phyloP scores from a whole-genome alignment of 352 stramenopile species.

The Phytophthora pluvialis region DNA sequence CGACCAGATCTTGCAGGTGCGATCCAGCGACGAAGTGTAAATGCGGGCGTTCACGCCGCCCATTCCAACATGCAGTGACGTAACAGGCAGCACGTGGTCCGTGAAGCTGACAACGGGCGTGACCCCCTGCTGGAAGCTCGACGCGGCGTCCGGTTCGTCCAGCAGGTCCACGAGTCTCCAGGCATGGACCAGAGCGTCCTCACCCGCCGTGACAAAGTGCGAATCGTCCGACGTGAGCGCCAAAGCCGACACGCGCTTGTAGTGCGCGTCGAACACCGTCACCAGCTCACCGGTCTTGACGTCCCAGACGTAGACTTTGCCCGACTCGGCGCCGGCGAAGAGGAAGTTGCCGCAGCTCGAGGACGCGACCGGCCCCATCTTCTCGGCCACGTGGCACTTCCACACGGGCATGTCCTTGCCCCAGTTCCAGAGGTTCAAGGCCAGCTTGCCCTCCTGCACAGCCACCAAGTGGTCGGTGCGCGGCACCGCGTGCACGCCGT shows the following conservation, averaged over 20 bases:
- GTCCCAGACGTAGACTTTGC: slow-evolving; percentile 89
- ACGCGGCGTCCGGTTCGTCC: slow-evolving; percentile 60
- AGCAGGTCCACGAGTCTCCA: slow-evolving; percentile 80
- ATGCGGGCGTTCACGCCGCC: slow-evolving; percentile 73
- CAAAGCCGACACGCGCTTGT: slow-evolving; percentile 82
- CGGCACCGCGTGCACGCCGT: slow-evolving; percentile 60
- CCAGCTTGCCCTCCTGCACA: slow-evolving; percentile 73
- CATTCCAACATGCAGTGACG: slow-evolving; percentile 68
- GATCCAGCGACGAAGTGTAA: slow-evolving; percentile 80
- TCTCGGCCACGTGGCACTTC: slow-evolving; percentile 83
- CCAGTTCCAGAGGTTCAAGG: slow-evolving; percentile 70
- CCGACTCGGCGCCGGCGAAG: slow-evolving; percentile 73
- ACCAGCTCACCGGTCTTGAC: slow-evolving; percentile 83
- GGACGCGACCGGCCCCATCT: slow-evolving; percentile 62
- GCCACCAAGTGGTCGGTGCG: slow-evolving; percentile 73
- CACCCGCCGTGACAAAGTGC: slow-evolving; percentile 78
- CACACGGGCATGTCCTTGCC: slow-evolving; percentile 70
- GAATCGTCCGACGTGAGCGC: slow-evolving; percentile 76
- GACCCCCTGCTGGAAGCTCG: slow-evolving; percentile 63
- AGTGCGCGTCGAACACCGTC: slow-evolving; percentile 85
- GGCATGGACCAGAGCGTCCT: slow-evolving; percentile 84
- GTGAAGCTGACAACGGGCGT: slow-evolving; percentile 72
- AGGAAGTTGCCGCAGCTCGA: slow-evolving; percentile 79
- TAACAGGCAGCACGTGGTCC: slow-evolving; percentile 82
- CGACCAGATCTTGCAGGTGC: slow-evolving; percentile 82